phyloP scores from a whole-genome alignment of 805 yeast genomes.

The Priceomyces melissophilus region DNA sequence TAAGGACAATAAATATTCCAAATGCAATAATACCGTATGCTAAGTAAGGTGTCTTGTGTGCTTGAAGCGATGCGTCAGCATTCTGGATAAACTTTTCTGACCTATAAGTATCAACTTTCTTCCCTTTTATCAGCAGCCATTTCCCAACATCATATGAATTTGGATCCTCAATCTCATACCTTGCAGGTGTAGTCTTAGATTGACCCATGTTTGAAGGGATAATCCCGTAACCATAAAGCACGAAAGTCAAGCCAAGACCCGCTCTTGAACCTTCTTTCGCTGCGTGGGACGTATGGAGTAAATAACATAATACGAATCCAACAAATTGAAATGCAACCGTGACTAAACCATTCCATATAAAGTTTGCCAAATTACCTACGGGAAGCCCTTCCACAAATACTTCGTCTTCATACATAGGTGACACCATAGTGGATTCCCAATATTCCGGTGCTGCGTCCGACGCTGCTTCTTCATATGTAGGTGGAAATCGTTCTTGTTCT shows the following conservation, averaged over 20 bases:
- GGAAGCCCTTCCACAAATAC: slow-evolving; percentile 93
- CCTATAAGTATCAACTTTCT: slow-evolving; percentile 24
- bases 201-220: slow-evolving; percentile 40
- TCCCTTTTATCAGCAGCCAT: slow-evolving; percentile 24
- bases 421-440: slow-evolving; percentile 86
- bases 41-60: slow-evolving; percentile 43
- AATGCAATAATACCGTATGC: slow-evolving; percentile 62
- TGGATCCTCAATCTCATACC: slow-evolving; percentile 33
- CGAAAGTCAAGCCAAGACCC: slow-evolving; percentile 82
- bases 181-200: slow-evolving; percentile 30
- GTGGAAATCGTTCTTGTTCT: slow-evolving; percentile 58
- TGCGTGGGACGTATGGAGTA: slow-evolving; percentile 94
- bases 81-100: slow-evolving; percentile 24
- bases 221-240: slow-evolving; percentile 54
- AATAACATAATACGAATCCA: slow-evolving; percentile 86
- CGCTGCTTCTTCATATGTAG: slow-evolving; percentile 92
- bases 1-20: slow-evolving; percentile 63
- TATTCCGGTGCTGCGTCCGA: slow-evolving; percentile 94
- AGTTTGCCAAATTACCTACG: slow-evolving; percentile 86
- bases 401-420: slow-evolving; percentile 81
- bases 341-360: slow-evolving; percentile 85
- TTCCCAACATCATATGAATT: slow-evolving; percentile 29
- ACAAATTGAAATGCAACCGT: slow-evolving; percentile 90
- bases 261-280: slow-evolving; percentile 93
- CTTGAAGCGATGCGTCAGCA: slow-evolving; percentile 1